Conservation (phyloP, 352 stramenopile genomes). For the Phytopythium helicoides region DNA sequence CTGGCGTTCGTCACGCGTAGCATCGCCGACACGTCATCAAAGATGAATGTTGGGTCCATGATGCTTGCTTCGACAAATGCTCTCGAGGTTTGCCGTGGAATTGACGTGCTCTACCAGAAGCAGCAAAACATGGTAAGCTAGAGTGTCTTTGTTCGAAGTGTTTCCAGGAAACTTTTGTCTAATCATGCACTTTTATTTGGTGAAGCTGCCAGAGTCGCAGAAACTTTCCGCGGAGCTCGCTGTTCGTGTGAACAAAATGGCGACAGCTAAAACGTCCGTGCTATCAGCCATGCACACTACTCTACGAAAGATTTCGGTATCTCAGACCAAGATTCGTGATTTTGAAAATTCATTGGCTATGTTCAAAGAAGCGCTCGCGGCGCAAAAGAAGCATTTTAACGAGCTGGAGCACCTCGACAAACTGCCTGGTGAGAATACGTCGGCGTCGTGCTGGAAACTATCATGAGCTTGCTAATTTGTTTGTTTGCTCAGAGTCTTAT, state of each 20-base stretch:
- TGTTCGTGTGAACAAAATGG: constrained; percentile 48
- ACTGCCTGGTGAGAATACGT: constrained; percentile 43
- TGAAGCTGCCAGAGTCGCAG: constrained; percentile 61
- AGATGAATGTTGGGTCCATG: constrained; percentile 49
- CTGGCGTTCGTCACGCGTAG: constrained; percentile 61
- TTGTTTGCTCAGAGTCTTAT: constrained; percentile 56
- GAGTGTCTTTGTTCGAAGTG: neutral
- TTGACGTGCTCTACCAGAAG: constrained; percentile 74
- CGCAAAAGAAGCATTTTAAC: constrained; percentile 84
- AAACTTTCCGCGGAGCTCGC: constrained; percentile 66
- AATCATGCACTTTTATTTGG: constrained; percentile 3
- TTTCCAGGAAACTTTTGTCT: neutral
- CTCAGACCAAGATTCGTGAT: constrained; percentile 87
- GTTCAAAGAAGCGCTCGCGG: constrained; percentile 68
- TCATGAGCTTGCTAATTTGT: neutral
- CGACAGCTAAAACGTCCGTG: constrained; percentile 47
- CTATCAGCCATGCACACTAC: constrained; percentile 56
- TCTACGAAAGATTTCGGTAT: constrained; percentile 68
- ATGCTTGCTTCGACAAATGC: constrained; percentile 80
- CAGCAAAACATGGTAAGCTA: constrained; percentile 72
- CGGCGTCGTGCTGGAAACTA: neutral
- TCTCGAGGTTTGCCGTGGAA: constrained; percentile 78
- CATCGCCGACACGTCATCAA: constrained; percentile 61
- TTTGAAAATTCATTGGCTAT: constrained; percentile 86
- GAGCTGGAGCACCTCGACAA: constrained; percentile 85